phyloP scores from a whole-genome alignment of 257 asterid species.

The Solanum sejunctum region DNA sequence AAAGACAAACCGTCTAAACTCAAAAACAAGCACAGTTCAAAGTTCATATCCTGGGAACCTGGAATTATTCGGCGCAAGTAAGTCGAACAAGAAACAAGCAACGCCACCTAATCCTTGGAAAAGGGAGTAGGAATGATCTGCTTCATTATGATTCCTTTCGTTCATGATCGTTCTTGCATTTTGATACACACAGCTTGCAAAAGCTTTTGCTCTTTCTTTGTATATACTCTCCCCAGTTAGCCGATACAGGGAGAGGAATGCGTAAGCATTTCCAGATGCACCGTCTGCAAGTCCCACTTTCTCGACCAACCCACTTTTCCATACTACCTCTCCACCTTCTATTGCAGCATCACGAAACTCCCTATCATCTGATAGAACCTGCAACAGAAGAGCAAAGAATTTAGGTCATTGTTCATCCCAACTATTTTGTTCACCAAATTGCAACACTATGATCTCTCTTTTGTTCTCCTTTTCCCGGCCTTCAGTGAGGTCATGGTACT shows the following conservation, averaged over 20 bases:
- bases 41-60: constrained; percentile 69
- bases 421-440: not conserved
- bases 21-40: constrained; percentile 3
- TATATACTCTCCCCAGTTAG: constrained; percentile 58
- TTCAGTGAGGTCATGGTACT: not conserved
- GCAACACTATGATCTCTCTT: not conserved
- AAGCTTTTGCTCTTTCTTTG: constrained; percentile 56
- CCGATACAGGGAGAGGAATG: constrained; percentile 52
- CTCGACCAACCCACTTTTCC: constrained; percentile 69
- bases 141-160: not conserved
- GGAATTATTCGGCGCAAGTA: constrained; percentile 22
- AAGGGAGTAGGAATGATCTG: constrained; percentile 40
- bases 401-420: not conserved
- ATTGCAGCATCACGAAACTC: constrained; percentile 71
- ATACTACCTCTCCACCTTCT: constrained; percentile 79
- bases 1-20: not conserved
- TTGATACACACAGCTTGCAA: constrained; percentile 47
- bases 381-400: not conserved
- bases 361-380: constrained; percentile 46
- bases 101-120: constrained; percentile 57
- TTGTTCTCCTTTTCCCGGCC: not conserved
- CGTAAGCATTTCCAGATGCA: constrained; percentile 55
- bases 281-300: constrained; percentile 69
- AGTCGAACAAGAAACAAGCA: constrained; percentile 64
- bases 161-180: constrained; percentile 4